These are phyloP conservation scores for Stephania cephalantha DNA, from an alignment of 164 flowering plant genomes.

Conservation along the genomic window DNA sequence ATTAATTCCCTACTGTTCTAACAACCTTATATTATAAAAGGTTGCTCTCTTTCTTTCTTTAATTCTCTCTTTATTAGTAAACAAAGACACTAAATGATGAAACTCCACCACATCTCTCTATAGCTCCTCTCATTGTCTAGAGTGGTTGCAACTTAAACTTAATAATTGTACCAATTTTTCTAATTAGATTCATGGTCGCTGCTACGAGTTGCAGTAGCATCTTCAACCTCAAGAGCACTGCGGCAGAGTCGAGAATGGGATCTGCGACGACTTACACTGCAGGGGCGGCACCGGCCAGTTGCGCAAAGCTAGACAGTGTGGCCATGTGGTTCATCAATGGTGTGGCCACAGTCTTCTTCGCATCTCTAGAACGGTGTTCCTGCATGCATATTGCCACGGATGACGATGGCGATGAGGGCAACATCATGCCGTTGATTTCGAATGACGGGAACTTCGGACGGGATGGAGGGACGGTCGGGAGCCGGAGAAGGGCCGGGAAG, in stretches of 20 bases:
- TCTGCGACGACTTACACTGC: conserved; percentile 17
- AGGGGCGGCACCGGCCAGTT: conserved; percentile 21
- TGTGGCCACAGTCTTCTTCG: conserved; percentile 53
- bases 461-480: conserved; percentile 6
- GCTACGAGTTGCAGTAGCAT: conserved; percentile 35
- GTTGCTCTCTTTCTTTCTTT: no score
- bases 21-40: neutral
- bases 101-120: neutral
- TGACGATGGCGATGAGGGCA: conserved; percentile 46
- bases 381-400: conserved; percentile 61
- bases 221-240: conserved; percentile 27
- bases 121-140: neutral
- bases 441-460: conserved; percentile 36
- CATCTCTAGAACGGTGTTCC: conserved; percentile 63
- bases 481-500: conserved; percentile 28
- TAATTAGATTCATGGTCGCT: conserved; percentile 26
- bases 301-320: conserved; percentile 53
- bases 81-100: neutral
- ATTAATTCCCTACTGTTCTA: neutral
- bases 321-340: conserved; percentile 71
- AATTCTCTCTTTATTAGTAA: no score
- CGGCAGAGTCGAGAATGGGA: conserved; percentile 31
- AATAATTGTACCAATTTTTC: neutral
- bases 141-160: neutral
- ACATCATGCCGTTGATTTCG: conserved; percentile 54